Percentiles rank a stretch among this genome's conserved stretches.
phyloP scores from a whole-genome alignment of 139 green algal species.

The Yamagishiella unicocca region DNA sequence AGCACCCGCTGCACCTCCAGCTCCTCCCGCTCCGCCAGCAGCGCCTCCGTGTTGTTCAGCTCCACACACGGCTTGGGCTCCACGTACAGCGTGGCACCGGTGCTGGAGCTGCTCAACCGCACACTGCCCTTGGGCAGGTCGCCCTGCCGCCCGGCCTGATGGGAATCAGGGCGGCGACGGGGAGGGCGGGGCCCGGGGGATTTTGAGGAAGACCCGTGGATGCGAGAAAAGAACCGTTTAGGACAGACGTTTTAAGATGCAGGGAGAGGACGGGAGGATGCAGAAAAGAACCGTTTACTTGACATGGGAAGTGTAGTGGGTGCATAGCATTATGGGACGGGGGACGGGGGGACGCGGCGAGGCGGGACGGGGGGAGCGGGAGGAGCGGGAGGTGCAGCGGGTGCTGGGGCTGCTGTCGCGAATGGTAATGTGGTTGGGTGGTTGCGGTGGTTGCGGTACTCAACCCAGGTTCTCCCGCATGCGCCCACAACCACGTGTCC shows the following conservation, averaged over 20 bases:
- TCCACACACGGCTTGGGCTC: constrained; percentile 81
- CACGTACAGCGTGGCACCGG: constrained; percentile 88
- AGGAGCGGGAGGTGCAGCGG: neutral
- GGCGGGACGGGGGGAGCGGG: neutral
- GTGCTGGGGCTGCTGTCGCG: too few species aligned
- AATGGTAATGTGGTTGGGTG: too few species aligned
- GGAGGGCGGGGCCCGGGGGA: too few species aligned
- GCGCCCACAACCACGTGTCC: too few species aligned
- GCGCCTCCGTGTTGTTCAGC: constrained; percentile 86
- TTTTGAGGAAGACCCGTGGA: too few species aligned
- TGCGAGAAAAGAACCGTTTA: too few species aligned
- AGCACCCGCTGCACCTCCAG: constrained; percentile 76
- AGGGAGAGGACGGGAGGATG: too few species aligned
- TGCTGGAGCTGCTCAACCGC: constrained; percentile 50
- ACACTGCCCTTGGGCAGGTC: constrained; percentile 78
- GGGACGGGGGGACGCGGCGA: neutral
- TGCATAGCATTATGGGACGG: neutral
- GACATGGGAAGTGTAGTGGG: constrained; percentile 63
- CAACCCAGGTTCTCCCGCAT: too few species aligned
- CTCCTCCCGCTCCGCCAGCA: constrained; percentile 71
- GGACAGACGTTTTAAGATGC: too few species aligned
- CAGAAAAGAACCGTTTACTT: too few species aligned
- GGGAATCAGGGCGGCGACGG: too few species aligned
- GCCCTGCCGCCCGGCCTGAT: constrained; percentile 67
- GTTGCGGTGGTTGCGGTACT: too few species aligned